Conservation (phyloP, 2,329 filamentous ascomycete species). For the Colletotrichum cordylinicola region DNA sequence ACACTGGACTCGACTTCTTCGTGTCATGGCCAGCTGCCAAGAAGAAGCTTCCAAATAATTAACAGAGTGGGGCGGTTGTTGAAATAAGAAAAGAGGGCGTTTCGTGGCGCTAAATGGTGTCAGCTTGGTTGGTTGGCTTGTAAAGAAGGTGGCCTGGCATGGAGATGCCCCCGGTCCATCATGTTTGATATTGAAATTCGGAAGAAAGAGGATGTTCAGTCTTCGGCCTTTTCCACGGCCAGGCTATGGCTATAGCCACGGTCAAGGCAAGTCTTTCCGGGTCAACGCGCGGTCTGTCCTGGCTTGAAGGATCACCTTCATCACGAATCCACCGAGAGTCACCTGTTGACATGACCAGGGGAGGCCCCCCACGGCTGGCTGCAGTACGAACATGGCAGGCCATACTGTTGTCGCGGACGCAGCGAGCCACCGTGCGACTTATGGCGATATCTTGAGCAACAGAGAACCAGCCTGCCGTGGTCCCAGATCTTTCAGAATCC, state of each 20-base stretch:
- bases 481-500: conserved; percentile 22
- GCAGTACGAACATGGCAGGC: neutral
- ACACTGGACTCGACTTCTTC: neutral
- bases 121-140: neutral
- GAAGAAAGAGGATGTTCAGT: neutral
- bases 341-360: neutral
- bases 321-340: neutral
- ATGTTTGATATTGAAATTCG: neutral
- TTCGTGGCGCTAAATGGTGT: conserved; percentile 9
- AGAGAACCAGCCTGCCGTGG: conserved; percentile 4
- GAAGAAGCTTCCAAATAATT: conserved; percentile 12
- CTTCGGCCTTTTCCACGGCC: neutral
- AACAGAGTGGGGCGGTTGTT: conserved; percentile 2
- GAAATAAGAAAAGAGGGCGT: conserved; percentile 20
- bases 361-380: neutral
- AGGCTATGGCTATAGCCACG: neutral
- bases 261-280: neutral
- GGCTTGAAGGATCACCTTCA: neutral
- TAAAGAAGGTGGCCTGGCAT: neutral
- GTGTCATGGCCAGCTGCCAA: neutral
- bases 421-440: conserved; percentile 8
- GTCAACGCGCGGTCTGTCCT: neutral
- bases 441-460: conserved; percentile 22
- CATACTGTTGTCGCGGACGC: neutral
- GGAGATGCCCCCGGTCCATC: neutral